These are phyloP conservation scores for Saccharomyces hybrid DNA, from an alignment of 1,139 yeast genomes.

Conservation along the genomic window DNA sequence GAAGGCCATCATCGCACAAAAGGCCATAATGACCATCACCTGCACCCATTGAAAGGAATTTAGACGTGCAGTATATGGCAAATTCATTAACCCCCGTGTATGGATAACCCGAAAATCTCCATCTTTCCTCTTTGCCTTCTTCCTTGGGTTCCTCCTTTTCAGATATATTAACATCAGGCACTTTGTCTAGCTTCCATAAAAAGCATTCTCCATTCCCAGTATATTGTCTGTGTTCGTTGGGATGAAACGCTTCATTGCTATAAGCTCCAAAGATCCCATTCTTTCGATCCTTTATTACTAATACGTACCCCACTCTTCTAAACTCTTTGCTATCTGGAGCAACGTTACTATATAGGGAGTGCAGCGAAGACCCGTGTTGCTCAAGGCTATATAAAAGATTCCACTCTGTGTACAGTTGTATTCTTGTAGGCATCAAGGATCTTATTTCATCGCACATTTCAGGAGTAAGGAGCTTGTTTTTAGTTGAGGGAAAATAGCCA, in stretches of 20 bases:
- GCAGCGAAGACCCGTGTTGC: conserved; percentile 84
- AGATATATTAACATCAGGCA: conserved; percentile 15
- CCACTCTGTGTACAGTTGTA: conserved; percentile 78
- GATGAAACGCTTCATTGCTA: conserved; percentile 64
- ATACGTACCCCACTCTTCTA: conserved; percentile 53
- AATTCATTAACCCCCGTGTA: conserved; percentile 87
- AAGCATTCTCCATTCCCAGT: conserved; percentile 96
- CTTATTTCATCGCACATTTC: conserved; percentile 72
- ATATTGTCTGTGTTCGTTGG: conserved; percentile 64
- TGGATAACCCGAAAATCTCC: conserved; percentile 72
- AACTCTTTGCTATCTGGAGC: conserved; percentile 32
- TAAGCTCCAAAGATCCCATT: conserved; percentile 77
- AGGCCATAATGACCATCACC: conserved; percentile 91
- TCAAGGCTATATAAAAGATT: conserved; percentile 70
- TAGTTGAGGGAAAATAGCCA: conserved; percentile 57
- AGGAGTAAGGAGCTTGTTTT: conserved; percentile 46
- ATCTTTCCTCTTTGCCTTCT: conserved; percentile 12
- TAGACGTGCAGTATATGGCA: conserved; percentile 71
- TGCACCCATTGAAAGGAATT: conserved; percentile 81
- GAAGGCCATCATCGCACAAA: conserved; percentile 72
- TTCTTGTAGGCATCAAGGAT: conserved; percentile 62
- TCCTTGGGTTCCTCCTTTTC: conserved; percentile 9
- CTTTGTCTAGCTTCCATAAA: conserved; percentile 64
- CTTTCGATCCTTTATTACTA: conserved; percentile 57
- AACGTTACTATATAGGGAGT: conserved; percentile 53